Percentiles rank a stretch among this genome's conserved stretches.
phyloP scores from a whole-genome alignment of 768 basidiomycete species.

The Tephrocybe sp. region DNA sequence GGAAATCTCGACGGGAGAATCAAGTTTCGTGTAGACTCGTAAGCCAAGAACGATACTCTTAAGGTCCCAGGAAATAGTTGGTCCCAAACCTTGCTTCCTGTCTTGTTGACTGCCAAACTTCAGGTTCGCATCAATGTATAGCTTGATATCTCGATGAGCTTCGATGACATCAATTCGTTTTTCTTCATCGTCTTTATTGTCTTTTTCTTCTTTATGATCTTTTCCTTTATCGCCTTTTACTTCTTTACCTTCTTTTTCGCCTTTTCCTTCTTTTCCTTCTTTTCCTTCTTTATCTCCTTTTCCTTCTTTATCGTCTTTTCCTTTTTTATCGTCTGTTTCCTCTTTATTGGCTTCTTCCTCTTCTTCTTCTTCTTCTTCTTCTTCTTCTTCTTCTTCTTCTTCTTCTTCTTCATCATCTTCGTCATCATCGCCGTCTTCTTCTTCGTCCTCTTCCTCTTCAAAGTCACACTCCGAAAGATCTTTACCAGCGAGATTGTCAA shows the following conservation, averaged over 20 bases:
- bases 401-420: not conserved
- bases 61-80: not conserved
- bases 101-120: too few relatives aligned
- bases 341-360: not conserved
- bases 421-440: conserved; percentile 14
- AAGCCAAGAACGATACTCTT: not conserved
- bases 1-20: conserved; percentile 1
- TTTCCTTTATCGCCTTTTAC: too few relatives aligned
- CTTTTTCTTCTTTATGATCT: too few relatives aligned
- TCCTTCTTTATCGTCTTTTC: too few relatives aligned
- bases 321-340: not conserved
- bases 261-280: not conserved
- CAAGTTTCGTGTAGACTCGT: conserved; percentile 3
- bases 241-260: not conserved
- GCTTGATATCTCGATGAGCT: too few relatives aligned
- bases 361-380: not conserved
- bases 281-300: not conserved
- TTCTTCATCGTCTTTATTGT: too few relatives aligned
- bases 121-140: too few relatives aligned
- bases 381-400: not conserved
- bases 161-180: too few relatives aligned
- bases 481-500: conserved; percentile 19
- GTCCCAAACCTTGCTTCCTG: too few relatives aligned
- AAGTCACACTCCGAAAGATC: conserved; percentile 18
- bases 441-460: not conserved